Percentiles rank a stretch among this genome's conserved stretches.
Conservation (phyloP, 208 protist genomes). For the Leishmania guyanensis region DNA sequence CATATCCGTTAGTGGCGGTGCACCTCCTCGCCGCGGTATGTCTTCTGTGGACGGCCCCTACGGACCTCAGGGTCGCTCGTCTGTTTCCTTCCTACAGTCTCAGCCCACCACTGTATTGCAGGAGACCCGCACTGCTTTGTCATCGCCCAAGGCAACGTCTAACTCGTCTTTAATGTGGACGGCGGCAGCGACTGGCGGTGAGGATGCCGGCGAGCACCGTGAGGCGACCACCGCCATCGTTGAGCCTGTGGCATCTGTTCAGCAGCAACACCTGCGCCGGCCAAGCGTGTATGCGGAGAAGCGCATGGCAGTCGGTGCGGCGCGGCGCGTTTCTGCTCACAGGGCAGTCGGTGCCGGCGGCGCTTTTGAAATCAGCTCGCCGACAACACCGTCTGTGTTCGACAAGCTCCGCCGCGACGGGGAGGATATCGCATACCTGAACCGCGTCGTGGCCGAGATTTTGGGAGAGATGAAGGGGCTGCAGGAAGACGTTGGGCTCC, state of each 20-base stretch:
- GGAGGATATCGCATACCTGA: conserved; percentile 82
- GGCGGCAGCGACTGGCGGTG: conserved; percentile 16
- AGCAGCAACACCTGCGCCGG: conserved; percentile 10
- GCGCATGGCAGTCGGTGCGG: conserved; percentile 18
- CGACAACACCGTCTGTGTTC: conserved; percentile 25
- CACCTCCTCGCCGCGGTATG: not conserved
- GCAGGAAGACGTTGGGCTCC: conserved; percentile 71
- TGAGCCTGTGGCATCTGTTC: not conserved
- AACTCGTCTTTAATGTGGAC: not conserved
- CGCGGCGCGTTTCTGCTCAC: conserved; percentile 17
- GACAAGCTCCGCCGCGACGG: conserved; percentile 68
- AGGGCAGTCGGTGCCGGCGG: not conserved
- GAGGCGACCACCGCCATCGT: not conserved
- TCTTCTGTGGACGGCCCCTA: conserved; percentile 12
- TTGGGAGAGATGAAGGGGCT: conserved; percentile 81
- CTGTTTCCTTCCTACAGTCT: not conserved
- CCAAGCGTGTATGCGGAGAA: conserved; percentile 27
- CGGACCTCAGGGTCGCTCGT: not conserved
- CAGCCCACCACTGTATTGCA: not conserved
- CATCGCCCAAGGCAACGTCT: not conserved
- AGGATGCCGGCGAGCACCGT: conserved; percentile 31
- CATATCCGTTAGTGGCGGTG: not conserved
- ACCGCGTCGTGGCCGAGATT: conserved; percentile 92
- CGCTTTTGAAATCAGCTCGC: not conserved
- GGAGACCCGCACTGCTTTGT: not conserved